Base-by-base conservation (phyloP, 2,329 filamentous ascomycete species). In the Penicillium sp. region DNA sequence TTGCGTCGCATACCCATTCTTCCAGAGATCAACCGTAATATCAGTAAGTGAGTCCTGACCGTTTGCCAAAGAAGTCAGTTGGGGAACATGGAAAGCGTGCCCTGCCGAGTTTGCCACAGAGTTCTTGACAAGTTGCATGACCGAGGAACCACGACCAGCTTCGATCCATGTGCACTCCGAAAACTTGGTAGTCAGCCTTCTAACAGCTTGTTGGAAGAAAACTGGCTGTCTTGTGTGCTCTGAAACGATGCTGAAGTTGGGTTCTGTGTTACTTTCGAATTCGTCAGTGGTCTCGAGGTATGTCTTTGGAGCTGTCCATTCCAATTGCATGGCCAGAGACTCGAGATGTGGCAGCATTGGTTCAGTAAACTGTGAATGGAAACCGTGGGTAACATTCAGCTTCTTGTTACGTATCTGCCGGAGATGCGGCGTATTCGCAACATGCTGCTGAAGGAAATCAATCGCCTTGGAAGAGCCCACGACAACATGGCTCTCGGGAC, bases 391-490 rank as follows among this genome's bases (percentile, higher is more conserved):
- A 14, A n/a, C 26, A 9, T 40, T 5, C 30, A 54, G 8, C 6
- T n/a, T 7, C 21, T 24, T 47, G 1, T 38, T 18, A 38, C 20
- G 14, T 4, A 33, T 33, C 5, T 4, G 4, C 9, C 28, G 3
- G 26, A 28, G 26, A 28, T 28, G 9, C 9, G 26, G 26, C 9
- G 26, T 28, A 4, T 4, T 9, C 28, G 3, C 9, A 5, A 20
- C 3, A 20, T n/a, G 21, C 3, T 2, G 3, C 7, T 26, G 2
- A 2, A 47, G 21, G 3, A 2, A 3, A 16, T 47, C 57, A 30
- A 66, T 56, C 1, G 57, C 60, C 0, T 38, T 23, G 4, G 61
- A 62, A 3, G 61, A 20, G 2, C 68, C 68, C 7, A 62, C 64
- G 1, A 69, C 14, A 2, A 63, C 64, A 24, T 63, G 62, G 45